Evolutionary conservation across 495 filamentous ascomycete genomes (phyloP).

Genomic region (Penicillium flavigenum): DNA sequence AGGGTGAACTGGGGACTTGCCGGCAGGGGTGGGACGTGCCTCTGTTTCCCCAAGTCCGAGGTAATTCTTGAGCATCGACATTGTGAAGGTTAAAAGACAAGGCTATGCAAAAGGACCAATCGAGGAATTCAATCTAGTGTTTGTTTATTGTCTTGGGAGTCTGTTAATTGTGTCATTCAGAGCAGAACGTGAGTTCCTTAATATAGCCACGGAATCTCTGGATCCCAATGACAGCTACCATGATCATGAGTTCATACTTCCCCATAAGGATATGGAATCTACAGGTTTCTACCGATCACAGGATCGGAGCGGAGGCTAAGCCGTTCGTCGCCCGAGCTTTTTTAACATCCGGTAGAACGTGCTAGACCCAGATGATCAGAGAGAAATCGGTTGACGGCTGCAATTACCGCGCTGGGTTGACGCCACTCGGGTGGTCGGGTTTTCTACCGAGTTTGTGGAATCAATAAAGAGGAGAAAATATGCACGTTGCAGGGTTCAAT

Average conservation of each 20-base stretch:
- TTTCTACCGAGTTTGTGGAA: constrained; percentile 5
- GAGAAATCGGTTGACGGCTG: constrained; percentile 17
- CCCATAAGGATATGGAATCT: constrained; percentile 9
- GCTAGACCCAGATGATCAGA: background rate
- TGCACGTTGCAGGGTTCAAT: background rate
- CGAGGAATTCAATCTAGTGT: background rate
- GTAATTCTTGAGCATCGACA: constrained; percentile 25
- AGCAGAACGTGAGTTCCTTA: background rate
- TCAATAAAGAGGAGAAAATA: background rate
- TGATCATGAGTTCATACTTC: constrained; percentile 2
- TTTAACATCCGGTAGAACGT: background rate
- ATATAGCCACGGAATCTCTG: background rate
- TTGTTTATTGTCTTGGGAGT: background rate
- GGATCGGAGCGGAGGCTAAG: constrained; percentile 21
- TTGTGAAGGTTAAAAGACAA: background rate
- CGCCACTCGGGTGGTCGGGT: constrained; percentile 24
- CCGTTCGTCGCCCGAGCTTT: constrained; percentile 2
- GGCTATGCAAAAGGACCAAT: background rate
- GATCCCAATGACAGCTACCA: background rate
- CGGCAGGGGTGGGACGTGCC: background rate
- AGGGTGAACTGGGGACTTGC: constrained; percentile 27
- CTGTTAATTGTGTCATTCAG: background rate
- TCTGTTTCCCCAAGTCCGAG: constrained; percentile 24
- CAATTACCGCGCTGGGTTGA: constrained; percentile 14
- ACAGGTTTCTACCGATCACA: constrained; percentile 24